Evolutionary conservation across 768 basidiomycete genomes (phyloP).

Genomic region (Cubamyces sp.): DNA sequence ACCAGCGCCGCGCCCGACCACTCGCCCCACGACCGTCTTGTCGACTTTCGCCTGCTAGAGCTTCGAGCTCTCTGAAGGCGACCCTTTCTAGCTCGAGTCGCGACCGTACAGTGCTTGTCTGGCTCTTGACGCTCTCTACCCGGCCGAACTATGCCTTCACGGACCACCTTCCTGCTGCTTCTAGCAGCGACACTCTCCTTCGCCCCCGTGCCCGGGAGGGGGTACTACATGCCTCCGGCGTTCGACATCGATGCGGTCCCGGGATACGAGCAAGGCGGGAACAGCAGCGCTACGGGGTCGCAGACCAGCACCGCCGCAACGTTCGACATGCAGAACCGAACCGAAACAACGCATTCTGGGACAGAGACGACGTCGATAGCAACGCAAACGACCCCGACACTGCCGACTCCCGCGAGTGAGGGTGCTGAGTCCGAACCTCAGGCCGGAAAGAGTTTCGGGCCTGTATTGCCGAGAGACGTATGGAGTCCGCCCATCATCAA

Average conservation of each 20-base stretch:
- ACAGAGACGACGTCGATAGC: background rate
- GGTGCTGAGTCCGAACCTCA: no score
- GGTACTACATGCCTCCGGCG: slow-evolving; percentile 20
- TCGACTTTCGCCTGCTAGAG: no score
- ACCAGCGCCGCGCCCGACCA: no score
- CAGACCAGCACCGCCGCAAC: background rate
- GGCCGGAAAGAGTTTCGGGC: background rate
- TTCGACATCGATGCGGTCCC: slow-evolving; percentile 12
- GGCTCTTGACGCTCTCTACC: background rate
- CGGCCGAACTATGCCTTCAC: background rate
- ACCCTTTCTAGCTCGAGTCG: no score
- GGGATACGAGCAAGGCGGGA: background rate
- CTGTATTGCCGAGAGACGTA: slow-evolving; percentile 36
- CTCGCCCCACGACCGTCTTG: no score
- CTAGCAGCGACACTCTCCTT: background rate
- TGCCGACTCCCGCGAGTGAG: background rate
- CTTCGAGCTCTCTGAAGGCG: no score
- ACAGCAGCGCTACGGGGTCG: background rate
- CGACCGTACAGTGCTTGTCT: no score
- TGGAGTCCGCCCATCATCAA: slow-evolving; percentile 53
- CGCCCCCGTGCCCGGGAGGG: background rate
- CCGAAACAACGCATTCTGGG: background rate
- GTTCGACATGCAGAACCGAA: slow-evolving; percentile 6
- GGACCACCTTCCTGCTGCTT: background rate
- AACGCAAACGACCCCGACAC: background rate